Evolutionary conservation across 202 grass and related monocot species (phyloP).

Genomic region (Bolboschoenoplectus hybrid): DNA sequence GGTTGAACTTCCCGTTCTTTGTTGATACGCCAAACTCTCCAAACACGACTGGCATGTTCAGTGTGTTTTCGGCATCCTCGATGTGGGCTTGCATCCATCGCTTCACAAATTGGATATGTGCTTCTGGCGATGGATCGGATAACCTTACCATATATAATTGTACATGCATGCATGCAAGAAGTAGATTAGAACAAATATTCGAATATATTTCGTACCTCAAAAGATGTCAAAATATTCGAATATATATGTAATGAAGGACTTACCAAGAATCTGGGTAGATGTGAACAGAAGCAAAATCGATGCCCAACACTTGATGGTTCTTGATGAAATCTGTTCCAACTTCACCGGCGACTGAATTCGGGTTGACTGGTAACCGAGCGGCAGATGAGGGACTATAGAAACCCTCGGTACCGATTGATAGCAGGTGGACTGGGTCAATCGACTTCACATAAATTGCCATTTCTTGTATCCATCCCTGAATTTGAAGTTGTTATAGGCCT

Average conservation of each 20-base stretch:
- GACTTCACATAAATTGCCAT: slow-evolving; percentile 76
- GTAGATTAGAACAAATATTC: neutral
- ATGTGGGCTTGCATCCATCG: slow-evolving; percentile 66
- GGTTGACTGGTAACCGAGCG: slow-evolving; percentile 45
- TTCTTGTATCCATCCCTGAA: slow-evolving; percentile 67
- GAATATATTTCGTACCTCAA: neutral
- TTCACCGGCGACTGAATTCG: slow-evolving; percentile 48
- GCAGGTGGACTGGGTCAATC: slow-evolving; percentile 58
- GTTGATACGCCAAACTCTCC: slow-evolving; percentile 62
- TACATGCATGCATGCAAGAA: neutral
- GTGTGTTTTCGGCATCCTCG: slow-evolving; percentile 48
- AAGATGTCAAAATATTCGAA: neutral
- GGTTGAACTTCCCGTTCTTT: slow-evolving; percentile 45
- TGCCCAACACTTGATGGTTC: slow-evolving; percentile 61
- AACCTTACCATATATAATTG: slow-evolving; percentile 42
- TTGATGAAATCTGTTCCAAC: slow-evolving; percentile 69
- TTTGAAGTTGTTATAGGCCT: neutral
- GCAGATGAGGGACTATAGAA: slow-evolving; percentile 68
- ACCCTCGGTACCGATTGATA: slow-evolving; percentile 58
- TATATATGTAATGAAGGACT: neutral
- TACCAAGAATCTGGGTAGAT: slow-evolving; percentile 73
- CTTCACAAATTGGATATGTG: slow-evolving; percentile 43
- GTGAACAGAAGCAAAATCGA: slow-evolving; percentile 74
- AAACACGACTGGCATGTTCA: slow-evolving; percentile 67
- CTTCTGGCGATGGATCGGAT: slow-evolving; percentile 36